These are phyloP conservation scores for Discostella stelligeroides DNA, from an alignment of 108 stramenopile species.

Conservation along the genomic window DNA sequence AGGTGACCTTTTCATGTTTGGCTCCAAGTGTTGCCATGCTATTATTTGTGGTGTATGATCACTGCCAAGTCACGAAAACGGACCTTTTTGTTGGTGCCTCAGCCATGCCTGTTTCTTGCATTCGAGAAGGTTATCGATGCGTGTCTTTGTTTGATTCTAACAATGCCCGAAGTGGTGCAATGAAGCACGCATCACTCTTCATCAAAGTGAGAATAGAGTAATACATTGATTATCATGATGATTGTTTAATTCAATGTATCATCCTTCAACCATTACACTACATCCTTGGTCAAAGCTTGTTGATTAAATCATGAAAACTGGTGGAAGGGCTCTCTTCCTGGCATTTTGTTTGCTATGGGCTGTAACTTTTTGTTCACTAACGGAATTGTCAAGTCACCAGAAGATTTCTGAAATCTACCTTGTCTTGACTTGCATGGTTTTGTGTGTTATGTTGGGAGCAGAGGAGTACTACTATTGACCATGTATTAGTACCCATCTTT, in stretches of 20 bases:
- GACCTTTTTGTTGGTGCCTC: slow-evolving; percentile 75
- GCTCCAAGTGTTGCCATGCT: slow-evolving; percentile 77
- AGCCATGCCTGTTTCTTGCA: slow-evolving; percentile 68
- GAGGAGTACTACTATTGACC: no score
- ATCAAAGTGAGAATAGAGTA: slow-evolving; percentile 40
- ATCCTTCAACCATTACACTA: no score
- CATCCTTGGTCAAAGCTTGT: no score
- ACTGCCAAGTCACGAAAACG: slow-evolving; percentile 47
- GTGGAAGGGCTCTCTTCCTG: no score
- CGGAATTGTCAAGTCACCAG: no score
- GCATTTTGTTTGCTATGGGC: no score
- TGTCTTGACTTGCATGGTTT: no score
- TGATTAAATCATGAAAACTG: no score
- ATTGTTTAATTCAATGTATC: slow-evolving; percentile 3
- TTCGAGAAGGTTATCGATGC: slow-evolving; percentile 78
- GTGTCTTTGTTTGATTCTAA: slow-evolving; percentile 73
- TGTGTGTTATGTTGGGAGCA: no score
- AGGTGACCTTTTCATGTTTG: slow-evolving; percentile 55
- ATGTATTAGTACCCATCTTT: no score
- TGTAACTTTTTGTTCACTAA: no score
- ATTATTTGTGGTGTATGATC: slow-evolving; percentile 72
- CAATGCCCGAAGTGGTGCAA: slow-evolving; percentile 66
- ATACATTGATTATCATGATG: not conserved
- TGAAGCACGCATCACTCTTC: slow-evolving; percentile 72
- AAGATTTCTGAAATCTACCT: no score